Evolutionary conservation across 2,329 filamentous ascomycete genomes (phyloP).

Genomic region (Pseudofabraea citricarpa): DNA sequence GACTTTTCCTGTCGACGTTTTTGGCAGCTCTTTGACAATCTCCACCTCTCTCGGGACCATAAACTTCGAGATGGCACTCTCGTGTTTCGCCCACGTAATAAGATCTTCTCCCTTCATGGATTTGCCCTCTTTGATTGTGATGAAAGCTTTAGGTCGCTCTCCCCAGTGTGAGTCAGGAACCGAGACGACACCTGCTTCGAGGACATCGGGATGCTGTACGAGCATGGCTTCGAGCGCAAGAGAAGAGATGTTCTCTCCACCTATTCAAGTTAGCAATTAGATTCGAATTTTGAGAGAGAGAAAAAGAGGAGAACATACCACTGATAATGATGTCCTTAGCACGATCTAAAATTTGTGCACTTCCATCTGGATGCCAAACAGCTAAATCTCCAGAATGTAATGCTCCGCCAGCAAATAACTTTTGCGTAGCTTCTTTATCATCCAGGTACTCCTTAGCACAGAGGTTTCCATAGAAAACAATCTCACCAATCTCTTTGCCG

Average conservation of each 20-base stretch:
- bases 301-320: constrained; percentile 44
- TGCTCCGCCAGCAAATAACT: constrained; percentile 82
- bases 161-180: constrained; percentile 90
- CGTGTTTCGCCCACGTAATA: constrained; percentile 79
- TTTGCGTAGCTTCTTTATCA: constrained; percentile 77
- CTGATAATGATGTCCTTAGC: constrained; percentile 99
- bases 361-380: constrained; percentile 87
- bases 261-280: constrained; percentile 40
- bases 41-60: constrained; percentile 77
- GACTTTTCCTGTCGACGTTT: constrained; percentile 95
- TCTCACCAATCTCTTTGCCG: constrained; percentile 74
- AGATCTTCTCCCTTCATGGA: constrained; percentile 60
- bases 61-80: constrained; percentile 79
- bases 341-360: constrained; percentile 86
- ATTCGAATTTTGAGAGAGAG: neutral
- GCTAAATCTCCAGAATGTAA: constrained; percentile 89
- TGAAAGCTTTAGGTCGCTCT: constrained; percentile 89
- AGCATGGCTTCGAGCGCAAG: constrained; percentile 90
- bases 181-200: constrained; percentile 88
- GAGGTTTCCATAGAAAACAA: constrained; percentile 87
- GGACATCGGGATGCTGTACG: constrained; percentile 78
- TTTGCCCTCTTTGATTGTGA: constrained; percentile 72
- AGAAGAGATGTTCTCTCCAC: constrained; percentile 94
- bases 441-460: constrained; percentile 91
- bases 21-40: constrained; percentile 82